These are phyloP conservation scores for Populus trichocarpa DNA, from an alignment of 441 rosid genomes.

Conservation along the genomic window DNA sequence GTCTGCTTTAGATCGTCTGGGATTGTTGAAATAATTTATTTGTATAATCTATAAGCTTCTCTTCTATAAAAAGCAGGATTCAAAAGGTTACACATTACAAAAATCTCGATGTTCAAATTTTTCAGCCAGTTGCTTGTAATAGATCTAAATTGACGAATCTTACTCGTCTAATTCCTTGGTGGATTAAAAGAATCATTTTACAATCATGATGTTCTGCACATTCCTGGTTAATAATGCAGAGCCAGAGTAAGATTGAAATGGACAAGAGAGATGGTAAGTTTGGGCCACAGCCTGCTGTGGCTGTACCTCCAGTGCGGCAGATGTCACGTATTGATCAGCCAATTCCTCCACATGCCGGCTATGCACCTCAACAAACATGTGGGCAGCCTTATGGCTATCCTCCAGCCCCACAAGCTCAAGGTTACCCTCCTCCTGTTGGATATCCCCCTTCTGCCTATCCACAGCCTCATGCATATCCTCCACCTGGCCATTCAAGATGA, in stretches of 20 bases:
- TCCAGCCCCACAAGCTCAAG: too few species aligned
- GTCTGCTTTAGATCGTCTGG: not conserved
- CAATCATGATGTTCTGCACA: not conserved
- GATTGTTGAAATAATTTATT: not conserved
- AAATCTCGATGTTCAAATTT: not conserved
- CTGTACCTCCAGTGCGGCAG: too few species aligned
- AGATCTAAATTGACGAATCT: not conserved
- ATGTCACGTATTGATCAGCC: too few species aligned
- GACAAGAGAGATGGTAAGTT: too few species aligned
- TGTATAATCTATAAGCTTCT: not conserved
- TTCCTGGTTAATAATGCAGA: constrained; percentile 52
- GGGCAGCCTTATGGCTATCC: too few species aligned
- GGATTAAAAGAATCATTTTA: not conserved
- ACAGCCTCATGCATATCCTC: constrained; percentile 21
- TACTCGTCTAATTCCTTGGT: not conserved
- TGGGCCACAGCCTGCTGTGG: too few species aligned
- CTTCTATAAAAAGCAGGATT: not conserved
- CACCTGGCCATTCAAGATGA: constrained; percentile 16
- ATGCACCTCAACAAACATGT: too few species aligned
- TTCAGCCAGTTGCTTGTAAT: not conserved
- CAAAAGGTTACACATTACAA: not conserved
- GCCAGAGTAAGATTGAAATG: constrained; percentile 91
- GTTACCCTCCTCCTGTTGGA: constrained; percentile 53
- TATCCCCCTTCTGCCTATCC: constrained; percentile 33
- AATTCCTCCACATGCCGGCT: too few species aligned